Evolutionary conservation across 1,284 basidiomycete species (phyloP), one percentile per base, ranked within the genome.

Genomic region (Singerocomus inundabilis): DNA sequence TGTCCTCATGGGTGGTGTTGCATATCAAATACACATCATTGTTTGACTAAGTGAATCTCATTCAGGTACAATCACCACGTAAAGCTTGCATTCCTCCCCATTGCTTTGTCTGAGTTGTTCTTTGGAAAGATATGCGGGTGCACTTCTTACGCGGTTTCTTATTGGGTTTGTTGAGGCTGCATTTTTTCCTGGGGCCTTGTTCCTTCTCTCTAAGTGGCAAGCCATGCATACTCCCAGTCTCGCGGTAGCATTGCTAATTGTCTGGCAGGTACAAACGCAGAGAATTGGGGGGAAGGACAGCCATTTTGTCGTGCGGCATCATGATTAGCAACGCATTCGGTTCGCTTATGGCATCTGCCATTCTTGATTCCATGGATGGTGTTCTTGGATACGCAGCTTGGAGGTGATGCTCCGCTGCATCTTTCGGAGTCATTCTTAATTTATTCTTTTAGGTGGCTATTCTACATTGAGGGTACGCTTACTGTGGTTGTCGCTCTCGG

Each of bases 251-350:
- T 48, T 42, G 1, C 36, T 50, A 13, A 62, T 39, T 11, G 6
- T 32, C 25, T 13, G 42, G 49, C 31, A 60, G 59, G 59, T 89
- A 89, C 68, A 88, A 75, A 51, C 79, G 80, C 8, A 75, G 72
- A 24, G 87, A 90, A 58, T 70, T 90, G 25, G 86, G 85, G 26
- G 68, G 85, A 47, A 77, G 92, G 52, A 91, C 84, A 25, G 84
- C 89, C 2, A 69, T 88, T 43, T 76, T 94, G 16, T 82, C 80
- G 46, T 84, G 81, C 57, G 88, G 88, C 7, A 81, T 75, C 61
- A 72, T 93, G 44, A 82, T 93, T 52, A 86, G 84, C 54, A 93
- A 91, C 70, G 91, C 88, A 0, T 92, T 93, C 62, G 89, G 91
- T 16, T 76, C 88, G 5, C 72, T 93, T 6, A 81, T 92, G 48